A percentile compares a stretch with the other conserved stretches of the same genome.
Conservation (phyloP, 2,329 filamentous ascomycete genomes). For the Lachnellula hyalina region DNA sequence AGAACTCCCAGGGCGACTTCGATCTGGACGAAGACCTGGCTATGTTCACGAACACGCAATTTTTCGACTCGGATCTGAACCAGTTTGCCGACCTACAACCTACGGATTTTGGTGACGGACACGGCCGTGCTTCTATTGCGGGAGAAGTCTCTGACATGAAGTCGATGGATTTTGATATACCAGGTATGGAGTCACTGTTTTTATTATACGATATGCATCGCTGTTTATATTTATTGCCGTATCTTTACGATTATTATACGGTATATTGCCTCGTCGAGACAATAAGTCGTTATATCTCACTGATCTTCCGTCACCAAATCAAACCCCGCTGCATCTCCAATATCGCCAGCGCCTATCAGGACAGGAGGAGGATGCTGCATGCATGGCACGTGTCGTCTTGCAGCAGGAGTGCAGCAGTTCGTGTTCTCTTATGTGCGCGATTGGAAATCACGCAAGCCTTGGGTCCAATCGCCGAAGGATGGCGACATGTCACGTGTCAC, state of each 20-base stretch:
- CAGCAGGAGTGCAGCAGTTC: background rate
- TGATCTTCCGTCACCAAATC: no score
- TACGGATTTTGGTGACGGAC: slow-evolving; percentile 15
- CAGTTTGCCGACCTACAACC: slow-evolving; percentile 51
- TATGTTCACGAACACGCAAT: slow-evolving; percentile 77
- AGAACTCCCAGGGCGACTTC: slow-evolving; percentile 47
- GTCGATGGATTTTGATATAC: slow-evolving; percentile 43
- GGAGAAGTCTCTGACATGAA: slow-evolving; percentile 36
- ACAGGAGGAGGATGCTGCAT: no score
- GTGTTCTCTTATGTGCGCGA: background rate
- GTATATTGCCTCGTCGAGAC: no score
- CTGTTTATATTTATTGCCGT: no score
- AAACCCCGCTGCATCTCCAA: no score
- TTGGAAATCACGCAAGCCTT: background rate
- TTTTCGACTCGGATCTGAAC: slow-evolving; percentile 72
- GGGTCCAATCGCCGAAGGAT: slow-evolving; percentile 7
- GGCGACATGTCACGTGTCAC: slow-evolving; percentile 26
- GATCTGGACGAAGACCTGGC: slow-evolving; percentile 67
- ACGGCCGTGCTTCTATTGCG: background rate
- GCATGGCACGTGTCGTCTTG: no score
- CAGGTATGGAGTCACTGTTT: slow-evolving; percentile 33
- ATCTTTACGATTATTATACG: no score
- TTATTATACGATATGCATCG: background rate
- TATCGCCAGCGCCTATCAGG: no score
- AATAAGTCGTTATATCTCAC: no score